phyloP scores from a whole-genome alignment of 208 protist species.

The Herpetomonas muscarum region DNA sequence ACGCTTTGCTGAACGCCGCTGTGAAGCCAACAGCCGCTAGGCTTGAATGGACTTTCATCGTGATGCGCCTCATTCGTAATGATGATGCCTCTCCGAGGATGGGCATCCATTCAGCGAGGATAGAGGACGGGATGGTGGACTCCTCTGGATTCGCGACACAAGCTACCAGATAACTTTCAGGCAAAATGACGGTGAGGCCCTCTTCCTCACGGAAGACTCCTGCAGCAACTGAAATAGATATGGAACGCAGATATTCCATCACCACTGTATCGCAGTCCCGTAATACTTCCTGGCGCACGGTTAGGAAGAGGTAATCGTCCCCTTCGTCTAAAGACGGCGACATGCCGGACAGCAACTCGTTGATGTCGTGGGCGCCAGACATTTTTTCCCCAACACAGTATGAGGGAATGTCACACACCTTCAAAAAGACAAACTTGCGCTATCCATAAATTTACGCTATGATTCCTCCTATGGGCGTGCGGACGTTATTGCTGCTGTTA shows the following conservation, averaged over 20 bases:
- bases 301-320: conserved; percentile 19
- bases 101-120: neutral
- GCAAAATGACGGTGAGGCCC: conserved; percentile 28
- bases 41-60: conserved; percentile 46
- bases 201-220: conserved; percentile 22
- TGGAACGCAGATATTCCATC: conserved; percentile 7
- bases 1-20: conserved; percentile 27
- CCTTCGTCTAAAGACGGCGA: conserved; percentile 12
- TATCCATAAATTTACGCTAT: too few species aligned
- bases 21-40: conserved; percentile 43
- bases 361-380: conserved; percentile 16
- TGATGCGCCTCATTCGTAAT: conserved; percentile 34
- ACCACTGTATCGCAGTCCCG: neutral
- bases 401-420: too few species aligned
- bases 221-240: conserved; percentile 8
- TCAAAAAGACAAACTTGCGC: too few species aligned
- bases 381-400: conserved; percentile 2
- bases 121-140: neutral
- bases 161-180: conserved; percentile 11
- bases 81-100: conserved; percentile 6
- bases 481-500: too few species aligned
- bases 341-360: conserved; percentile 22
- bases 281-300: conserved; percentile 10
- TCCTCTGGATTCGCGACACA: neutral
- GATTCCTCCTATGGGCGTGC: too few species aligned